Conservation (phyloP, 176 grass and related monocot genomes). For the Panicum miliaceum region DNA sequence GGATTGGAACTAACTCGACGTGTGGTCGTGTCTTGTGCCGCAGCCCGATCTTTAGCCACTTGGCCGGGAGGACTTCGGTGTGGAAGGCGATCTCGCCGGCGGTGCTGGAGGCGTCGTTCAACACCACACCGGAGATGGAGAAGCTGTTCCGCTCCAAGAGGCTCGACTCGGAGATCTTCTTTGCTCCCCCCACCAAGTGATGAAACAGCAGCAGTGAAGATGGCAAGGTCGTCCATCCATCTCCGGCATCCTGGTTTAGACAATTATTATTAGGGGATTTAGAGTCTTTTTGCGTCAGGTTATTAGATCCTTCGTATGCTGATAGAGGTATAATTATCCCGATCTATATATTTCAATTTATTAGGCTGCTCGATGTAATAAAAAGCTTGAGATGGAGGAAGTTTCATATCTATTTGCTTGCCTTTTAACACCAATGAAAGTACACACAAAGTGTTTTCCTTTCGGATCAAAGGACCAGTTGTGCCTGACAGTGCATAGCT, state of each 20-base stretch:
- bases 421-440: too few relatives aligned
- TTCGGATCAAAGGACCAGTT: too few relatives aligned
- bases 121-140: slow-evolving; percentile 57
- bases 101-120: slow-evolving; percentile 59
- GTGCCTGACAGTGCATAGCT: too few relatives aligned
- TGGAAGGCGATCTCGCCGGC: slow-evolving; percentile 65
- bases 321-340: not conserved
- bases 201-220: not conserved
- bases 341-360: not conserved
- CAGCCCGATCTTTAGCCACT: slow-evolving; percentile 68
- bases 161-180: slow-evolving; percentile 72
- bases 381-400: not conserved
- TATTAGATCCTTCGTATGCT: not conserved
- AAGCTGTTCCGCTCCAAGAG: slow-evolving; percentile 67
- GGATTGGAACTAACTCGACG: too few relatives aligned
- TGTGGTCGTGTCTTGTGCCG: not conserved
- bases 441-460: too few relatives aligned
- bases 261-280: not conserved
- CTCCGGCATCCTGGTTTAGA: not conserved
- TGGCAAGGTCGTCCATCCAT: not conserved
- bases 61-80: slow-evolving; percentile 68
- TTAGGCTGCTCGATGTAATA: not conserved
- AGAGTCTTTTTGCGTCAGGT: not conserved
- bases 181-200: slow-evolving; percentile 33
- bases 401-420: too few relatives aligned